Conservation (phyloP, 768 basidiomycete genomes). For the Tulasnella sp. region DNA sequence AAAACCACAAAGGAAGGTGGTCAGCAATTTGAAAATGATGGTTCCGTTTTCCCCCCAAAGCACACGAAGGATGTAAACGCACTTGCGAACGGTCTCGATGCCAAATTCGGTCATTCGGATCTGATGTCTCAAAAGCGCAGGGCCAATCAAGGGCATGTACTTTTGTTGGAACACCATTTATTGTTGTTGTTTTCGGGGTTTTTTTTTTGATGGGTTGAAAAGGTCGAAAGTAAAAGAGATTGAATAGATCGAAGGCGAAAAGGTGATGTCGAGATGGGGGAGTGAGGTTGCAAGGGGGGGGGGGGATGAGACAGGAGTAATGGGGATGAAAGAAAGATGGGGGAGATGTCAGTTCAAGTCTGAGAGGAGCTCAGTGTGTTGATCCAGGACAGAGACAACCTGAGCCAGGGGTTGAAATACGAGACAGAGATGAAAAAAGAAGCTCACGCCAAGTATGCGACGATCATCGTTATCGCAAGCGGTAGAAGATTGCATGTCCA, state of each 20-base stretch:
- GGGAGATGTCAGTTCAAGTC: no score
- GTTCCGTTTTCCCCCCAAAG: no score
- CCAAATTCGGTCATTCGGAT: conserved; percentile 57
- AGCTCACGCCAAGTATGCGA: conserved; percentile 3
- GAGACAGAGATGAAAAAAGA: background rate
- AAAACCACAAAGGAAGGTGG: no score
- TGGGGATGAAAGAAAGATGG: no score
- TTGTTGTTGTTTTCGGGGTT: no score
- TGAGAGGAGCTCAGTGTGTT: no score
- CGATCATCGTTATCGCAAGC: conserved; percentile 5
- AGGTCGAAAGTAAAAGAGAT: no score
- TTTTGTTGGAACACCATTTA: conserved; percentile 26
- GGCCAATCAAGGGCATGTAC: conserved; percentile 94
- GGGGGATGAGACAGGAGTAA: no score
- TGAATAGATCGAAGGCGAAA: background rate
- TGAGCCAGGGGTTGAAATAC: background rate
- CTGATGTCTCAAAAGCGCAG: conserved; percentile 81
- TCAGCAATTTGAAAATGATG: no score
- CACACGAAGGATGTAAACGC: background rate
- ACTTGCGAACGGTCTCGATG: conserved; percentile 52
- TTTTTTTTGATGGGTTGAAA: no score
- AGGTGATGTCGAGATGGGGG: background rate
- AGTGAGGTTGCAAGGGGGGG: no score
- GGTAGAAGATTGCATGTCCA: conserved; percentile 1
- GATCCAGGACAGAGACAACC: no score